A percentile compares a stretch with the other conserved stretches of the same genome.
Evolutionary conservation across 441 rosid species (phyloP).

Genomic region (Gossypium davidsonii): DNA sequence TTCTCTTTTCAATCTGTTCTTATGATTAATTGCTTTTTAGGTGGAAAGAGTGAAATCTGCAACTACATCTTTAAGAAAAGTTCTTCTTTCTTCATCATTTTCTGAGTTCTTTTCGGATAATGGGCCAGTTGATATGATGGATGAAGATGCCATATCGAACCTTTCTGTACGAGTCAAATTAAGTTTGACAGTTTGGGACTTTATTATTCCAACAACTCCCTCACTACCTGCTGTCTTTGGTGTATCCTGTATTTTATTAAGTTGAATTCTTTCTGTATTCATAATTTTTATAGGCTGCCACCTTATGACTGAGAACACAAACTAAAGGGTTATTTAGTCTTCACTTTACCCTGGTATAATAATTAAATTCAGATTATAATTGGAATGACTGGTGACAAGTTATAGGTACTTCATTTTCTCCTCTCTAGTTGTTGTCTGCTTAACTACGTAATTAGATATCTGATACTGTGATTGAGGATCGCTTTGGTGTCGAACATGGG

Average conservation of each 20-base stretch:
- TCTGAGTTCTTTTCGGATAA: slow-evolving; percentile 75
- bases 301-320: neutral
- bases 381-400: neutral
- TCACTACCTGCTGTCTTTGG: slow-evolving; percentile 94
- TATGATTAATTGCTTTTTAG: slow-evolving; percentile 41
- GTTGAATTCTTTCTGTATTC: neutral
- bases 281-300: neutral
- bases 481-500: slow-evolving; percentile 84
- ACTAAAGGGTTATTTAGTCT: neutral
- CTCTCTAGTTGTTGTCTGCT: slow-evolving; percentile 4
- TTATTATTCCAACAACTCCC: slow-evolving; percentile 76
- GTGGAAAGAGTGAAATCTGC: slow-evolving; percentile 79
- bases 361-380: neutral
- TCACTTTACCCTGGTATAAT: neutral
- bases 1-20: slow-evolving; percentile 23
- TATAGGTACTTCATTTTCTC: slow-evolving; percentile 8
- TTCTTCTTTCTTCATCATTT: slow-evolving; percentile 76
- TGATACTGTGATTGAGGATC: slow-evolving; percentile 95
- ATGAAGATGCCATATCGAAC: slow-evolving; percentile 85
- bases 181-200: slow-evolving; percentile 90
- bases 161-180: slow-evolving; percentile 73
- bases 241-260: slow-evolving; percentile 47
- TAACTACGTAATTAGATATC: slow-evolving; percentile 52
- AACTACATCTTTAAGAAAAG: slow-evolving; percentile 70
- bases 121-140: slow-evolving; percentile 77